These are phyloP conservation scores for Talaromyces sp. DNA, from an alignment of 2,329 filamentous ascomycete genomes.

Conservation along the genomic window DNA sequence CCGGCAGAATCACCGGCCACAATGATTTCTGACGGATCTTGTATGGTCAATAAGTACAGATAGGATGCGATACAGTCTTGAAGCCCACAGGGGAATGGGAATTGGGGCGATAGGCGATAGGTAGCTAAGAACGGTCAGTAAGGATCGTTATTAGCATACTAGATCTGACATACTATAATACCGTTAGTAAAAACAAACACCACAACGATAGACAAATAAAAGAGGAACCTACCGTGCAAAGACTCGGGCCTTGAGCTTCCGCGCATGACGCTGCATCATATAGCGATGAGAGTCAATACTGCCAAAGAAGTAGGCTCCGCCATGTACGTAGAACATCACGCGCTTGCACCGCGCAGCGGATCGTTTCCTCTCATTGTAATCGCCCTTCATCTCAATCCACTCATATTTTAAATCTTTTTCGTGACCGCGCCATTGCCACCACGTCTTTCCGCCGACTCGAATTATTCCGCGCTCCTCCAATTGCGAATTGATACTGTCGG, in stretches of 20 bases:
- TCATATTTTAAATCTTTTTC: constrained; percentile 69
- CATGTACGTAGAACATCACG: constrained; percentile 91
- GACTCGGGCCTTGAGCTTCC: constrained; percentile 85
- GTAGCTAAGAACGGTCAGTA: constrained; percentile 42
- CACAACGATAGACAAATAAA: not conserved
- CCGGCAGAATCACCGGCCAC: constrained; percentile 91
- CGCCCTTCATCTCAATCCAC: constrained; percentile 92
- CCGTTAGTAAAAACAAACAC: constrained; percentile 8
- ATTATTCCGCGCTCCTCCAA: constrained; percentile 71
- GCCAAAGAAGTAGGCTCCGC: constrained; percentile 92
- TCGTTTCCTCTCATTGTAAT: constrained; percentile 68
- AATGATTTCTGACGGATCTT: constrained; percentile 76
- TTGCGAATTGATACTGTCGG: constrained; percentile 63
- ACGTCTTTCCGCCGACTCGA: constrained; percentile 71
- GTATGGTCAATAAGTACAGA: constrained; percentile 69
- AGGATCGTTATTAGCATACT: not conserved
- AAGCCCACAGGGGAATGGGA: constrained; percentile 88
- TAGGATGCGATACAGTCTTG: constrained; percentile 89
- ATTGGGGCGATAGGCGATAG: constrained; percentile 87
- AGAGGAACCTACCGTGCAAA: constrained; percentile 57
- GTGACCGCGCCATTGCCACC: constrained; percentile 81
- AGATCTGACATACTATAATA: not conserved
- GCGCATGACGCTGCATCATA: constrained; percentile 91
- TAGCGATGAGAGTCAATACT: constrained; percentile 97
- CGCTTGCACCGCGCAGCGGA: constrained; percentile 58